These are phyloP conservation scores for Diutina catenulata DNA, from an alignment of 1,139 yeast genomes.

Conservation along the genomic window DNA sequence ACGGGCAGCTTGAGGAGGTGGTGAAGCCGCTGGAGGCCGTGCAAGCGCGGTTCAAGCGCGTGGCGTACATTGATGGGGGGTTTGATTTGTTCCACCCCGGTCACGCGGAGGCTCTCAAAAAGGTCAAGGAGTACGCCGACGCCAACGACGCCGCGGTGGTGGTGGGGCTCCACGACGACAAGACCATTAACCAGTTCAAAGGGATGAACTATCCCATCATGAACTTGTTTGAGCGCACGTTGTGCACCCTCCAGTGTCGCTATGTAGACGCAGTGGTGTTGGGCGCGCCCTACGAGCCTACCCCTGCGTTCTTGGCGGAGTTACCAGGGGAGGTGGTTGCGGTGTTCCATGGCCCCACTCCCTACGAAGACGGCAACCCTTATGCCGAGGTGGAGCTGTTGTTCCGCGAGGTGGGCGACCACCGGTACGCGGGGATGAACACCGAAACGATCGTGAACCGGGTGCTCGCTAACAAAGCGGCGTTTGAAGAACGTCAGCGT, in stretches of 20 bases:
- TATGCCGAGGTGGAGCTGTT: slow-evolving; percentile 21
- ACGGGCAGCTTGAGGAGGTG: slow-evolving; percentile 18
- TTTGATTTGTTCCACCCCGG: slow-evolving; percentile 93
- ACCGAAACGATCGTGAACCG: slow-evolving; percentile 58
- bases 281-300: slow-evolving; percentile 53
- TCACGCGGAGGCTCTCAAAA: slow-evolving; percentile 60
- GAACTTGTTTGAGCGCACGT: slow-evolving; percentile 75
- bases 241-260: slow-evolving; percentile 80
- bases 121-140: slow-evolving; percentile 27
- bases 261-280: slow-evolving; percentile 70
- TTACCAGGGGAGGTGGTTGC: slow-evolving; percentile 29
- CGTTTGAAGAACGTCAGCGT: slow-evolving; percentile 69
- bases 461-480: slow-evolving; percentile 50
- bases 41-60: slow-evolving; percentile 17
- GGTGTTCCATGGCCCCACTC: slow-evolving; percentile 58
- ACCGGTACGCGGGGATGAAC: slow-evolving; percentile 46
- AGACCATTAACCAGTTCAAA: slow-evolving; percentile 41
- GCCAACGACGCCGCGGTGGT: slow-evolving; percentile 35
- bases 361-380: slow-evolving; percentile 18
- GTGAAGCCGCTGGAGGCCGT: slow-evolving; percentile 22
- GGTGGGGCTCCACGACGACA: slow-evolving; percentile 64
- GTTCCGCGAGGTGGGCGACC: slow-evolving; percentile 36
- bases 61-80: slow-evolving; percentile 68
- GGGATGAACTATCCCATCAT: slow-evolving; percentile 73
- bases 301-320: slow-evolving; percentile 22